Conservation (phyloP, 495 filamentous ascomycete species). For the Parathielavia hyrcaniae region DNA sequence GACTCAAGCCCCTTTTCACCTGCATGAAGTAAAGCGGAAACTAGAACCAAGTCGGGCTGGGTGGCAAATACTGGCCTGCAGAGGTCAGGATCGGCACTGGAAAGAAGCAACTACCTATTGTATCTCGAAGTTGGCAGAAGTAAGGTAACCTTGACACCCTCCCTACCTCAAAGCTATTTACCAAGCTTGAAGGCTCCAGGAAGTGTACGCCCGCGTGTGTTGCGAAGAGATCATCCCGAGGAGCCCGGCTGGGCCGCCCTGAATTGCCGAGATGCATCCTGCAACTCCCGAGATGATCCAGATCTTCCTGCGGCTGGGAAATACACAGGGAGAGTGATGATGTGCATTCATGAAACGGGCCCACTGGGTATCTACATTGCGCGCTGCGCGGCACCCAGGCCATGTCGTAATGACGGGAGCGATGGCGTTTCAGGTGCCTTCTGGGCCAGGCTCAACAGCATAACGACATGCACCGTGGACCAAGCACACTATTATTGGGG, state of each 20-base stretch:
- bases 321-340: not conserved
- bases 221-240: not conserved
- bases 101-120: not conserved
- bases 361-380: slow-evolving; percentile 3
- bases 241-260: not conserved
- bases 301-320: not conserved
- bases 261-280: not conserved
- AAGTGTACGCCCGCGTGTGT: too few species aligned
- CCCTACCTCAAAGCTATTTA: not conserved
- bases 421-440: not conserved
- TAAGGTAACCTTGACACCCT: too few species aligned
- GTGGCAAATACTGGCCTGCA: not conserved
- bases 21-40: slow-evolving; percentile 6
- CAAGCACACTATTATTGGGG: not conserved
- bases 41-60: not conserved
- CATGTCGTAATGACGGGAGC: not conserved
- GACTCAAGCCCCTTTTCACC: not conserved
- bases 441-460: not conserved
- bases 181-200: not conserved
- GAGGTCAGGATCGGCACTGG: slow-evolving; percentile 7
- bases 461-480: not conserved
- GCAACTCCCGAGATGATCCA: not conserved
- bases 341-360: slow-evolving; percentile 9
- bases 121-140: not conserved
- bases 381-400: not conserved